Evolutionary conservation across 331 rosid genomes (phyloP), one percentile per base, ranked within the genome.

Genomic region (Malus hybrid): DNA sequence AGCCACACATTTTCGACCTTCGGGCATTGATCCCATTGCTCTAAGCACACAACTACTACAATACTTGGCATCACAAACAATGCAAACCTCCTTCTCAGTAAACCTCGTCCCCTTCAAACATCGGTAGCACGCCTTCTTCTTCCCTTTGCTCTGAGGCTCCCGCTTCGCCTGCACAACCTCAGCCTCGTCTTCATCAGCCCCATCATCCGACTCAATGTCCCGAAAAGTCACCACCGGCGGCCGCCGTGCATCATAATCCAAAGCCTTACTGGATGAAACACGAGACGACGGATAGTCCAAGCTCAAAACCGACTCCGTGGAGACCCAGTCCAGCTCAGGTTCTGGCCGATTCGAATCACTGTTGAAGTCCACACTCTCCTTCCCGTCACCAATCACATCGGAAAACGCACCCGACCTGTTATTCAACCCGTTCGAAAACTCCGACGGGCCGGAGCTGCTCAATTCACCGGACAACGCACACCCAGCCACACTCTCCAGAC

Each of bases 21-120:
- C 98, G 0, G 99, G 99, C 99, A 95, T 95, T 4, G 99, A 95
- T 63, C 99, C 99, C 99, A 95, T 92, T 6, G 93, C 98, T 88
- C 97, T 87, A 44, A 95, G 86, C 77, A 95, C 98, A 22, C 99
- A 95, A 61, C 82, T 84, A 74, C 91, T 88, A 68, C 99, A 95
- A 84, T 90, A 95, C 84, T 95, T 95, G 0, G 99, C 96, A 67
- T 88, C 96, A 65, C 99, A 95, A 13, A 92, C 99, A 20, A 92
- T 77, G 82, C 99, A 95, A 48, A 74, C 84, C 83, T 95, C 99
- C 82, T 95, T 95, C 73, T 95, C 99, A 20, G 93, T 89, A 68
- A 95, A 90, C 70, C 98, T 82, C 28, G 77, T 95, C 26, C 99
- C 99, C 83, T 89, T 95, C 14, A 87, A 80, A 76, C 99, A 95